Conservation (phyloP, 2,329 filamentous ascomycete genomes). For the Metarhizium brunneum region DNA sequence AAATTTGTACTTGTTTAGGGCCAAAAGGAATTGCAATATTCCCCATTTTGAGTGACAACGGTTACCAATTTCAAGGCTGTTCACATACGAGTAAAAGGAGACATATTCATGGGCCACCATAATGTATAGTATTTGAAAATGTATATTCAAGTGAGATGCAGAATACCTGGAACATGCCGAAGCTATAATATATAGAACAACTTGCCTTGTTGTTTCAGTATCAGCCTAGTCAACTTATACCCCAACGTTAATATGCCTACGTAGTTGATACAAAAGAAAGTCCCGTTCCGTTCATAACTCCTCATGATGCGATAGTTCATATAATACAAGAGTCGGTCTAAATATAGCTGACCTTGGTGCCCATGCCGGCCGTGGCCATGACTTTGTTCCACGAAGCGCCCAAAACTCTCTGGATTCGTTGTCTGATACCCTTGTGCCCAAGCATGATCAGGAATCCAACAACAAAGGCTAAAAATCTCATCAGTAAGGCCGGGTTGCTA, state of each 20-base stretch:
- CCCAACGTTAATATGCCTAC: background rate
- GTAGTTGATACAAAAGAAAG: conserved; percentile 1
- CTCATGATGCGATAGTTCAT: conserved; percentile 15
- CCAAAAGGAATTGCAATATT: background rate
- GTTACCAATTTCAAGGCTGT: background rate
- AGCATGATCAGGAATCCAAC: conserved; percentile 69
- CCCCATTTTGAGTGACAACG: background rate
- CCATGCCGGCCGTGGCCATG: conserved; percentile 82
- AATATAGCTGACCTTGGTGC: conserved; percentile 94
- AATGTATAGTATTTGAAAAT: background rate
- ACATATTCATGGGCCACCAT: background rate
- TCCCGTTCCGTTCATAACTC: conserved; percentile 12
- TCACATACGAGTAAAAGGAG: background rate
- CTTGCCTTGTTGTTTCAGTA: background rate
- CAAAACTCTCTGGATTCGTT: conserved; percentile 61
- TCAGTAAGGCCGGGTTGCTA: conserved; percentile 46
- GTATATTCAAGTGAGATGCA: background rate
- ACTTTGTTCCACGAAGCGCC: conserved; percentile 71
- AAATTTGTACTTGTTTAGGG: background rate
- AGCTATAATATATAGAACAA: background rate
- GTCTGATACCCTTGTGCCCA: conserved; percentile 63
- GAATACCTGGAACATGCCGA: background rate
- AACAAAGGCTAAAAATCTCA: conserved; percentile 67
- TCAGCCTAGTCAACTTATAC: background rate
- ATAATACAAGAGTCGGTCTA: conserved; percentile 27